Conservation (phyloP, 2,329 filamentous ascomycete species). For the Neonectria sp. region DNA sequence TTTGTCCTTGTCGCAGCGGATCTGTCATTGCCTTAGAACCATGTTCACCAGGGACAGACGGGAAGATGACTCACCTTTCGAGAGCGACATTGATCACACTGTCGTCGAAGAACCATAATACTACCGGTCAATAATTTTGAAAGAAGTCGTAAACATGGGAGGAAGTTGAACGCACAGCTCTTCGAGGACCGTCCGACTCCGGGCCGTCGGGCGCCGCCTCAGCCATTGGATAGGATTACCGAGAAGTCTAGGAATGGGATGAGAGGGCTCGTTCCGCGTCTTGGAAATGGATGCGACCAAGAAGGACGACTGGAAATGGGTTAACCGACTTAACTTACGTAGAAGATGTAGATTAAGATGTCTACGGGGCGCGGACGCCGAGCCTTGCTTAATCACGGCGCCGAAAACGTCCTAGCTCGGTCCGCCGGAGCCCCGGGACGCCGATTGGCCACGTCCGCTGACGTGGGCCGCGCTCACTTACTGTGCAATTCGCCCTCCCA, state of each 20-base stretch:
- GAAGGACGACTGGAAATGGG: neutral
- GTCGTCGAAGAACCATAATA: no score
- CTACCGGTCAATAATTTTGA: neutral
- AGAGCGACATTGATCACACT: constrained; percentile 24
- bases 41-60: neutral
- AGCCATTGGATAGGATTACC: neutral
- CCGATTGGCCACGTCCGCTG: constrained; percentile 12
- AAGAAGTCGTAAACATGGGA: neutral
- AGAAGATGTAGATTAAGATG: neutral
- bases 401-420: constrained; percentile 2
- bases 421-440: constrained; percentile 16
- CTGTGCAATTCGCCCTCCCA: no score
- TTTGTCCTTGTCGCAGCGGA: constrained; percentile 17
- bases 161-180: constrained; percentile 6
- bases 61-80: constrained; percentile 6
- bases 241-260: neutral
- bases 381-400: no score
- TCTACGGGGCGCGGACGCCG: neutral
- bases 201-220: constrained; percentile 11
- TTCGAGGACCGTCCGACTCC: constrained; percentile 9
- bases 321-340: neutral
- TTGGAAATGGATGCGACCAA: neutral
- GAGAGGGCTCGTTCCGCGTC: no score
- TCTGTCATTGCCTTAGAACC: constrained; percentile 4
- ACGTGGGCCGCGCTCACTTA: neutral